phyloP scores from a whole-genome alignment of 139 green algal species.

The Picochlorum sp. region DNA sequence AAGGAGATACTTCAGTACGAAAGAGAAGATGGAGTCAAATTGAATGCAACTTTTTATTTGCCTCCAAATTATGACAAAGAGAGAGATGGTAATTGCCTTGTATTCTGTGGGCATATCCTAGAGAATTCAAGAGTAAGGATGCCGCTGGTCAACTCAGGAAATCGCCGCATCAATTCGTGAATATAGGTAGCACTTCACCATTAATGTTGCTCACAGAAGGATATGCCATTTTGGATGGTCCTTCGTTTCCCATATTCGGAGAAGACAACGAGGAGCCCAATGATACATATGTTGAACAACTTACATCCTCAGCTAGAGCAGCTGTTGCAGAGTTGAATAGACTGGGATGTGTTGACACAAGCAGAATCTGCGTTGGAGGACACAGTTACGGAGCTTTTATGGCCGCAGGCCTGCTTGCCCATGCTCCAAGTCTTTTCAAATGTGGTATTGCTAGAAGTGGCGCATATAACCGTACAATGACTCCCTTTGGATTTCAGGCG shows the following conservation, averaged over 20 bases:
- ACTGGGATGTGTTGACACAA: constrained; percentile 66
- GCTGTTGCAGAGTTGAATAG: constrained; percentile 66
- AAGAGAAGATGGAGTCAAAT: constrained; percentile 79
- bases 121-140: constrained; percentile 87
- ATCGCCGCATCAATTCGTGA: constrained; percentile 78
- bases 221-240: constrained; percentile 91
- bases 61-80: constrained; percentile 72
- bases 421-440: constrained; percentile 81
- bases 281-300: constrained; percentile 95
- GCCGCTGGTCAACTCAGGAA: constrained; percentile 82
- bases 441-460: constrained; percentile 75
- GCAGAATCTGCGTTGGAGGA: constrained; percentile 75
- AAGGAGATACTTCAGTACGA: constrained; percentile 85
- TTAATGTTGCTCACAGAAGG: constrained; percentile 81
- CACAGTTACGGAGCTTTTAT: constrained; percentile 92
- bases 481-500: constrained; percentile 94
- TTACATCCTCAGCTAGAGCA: constrained; percentile 60
- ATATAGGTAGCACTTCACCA: constrained; percentile 68
- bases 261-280: constrained; percentile 85
- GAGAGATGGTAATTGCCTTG: constrained; percentile 75
- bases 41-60: constrained; percentile 91
- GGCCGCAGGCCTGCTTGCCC: constrained; percentile 78
- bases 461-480: constrained; percentile 92
- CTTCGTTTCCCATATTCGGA: constrained; percentile 79
- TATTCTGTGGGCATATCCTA: constrained; percentile 92